phyloP scores from a whole-genome alignment of 768 basidiomycete species.

The Leccinum pellstonianum region DNA sequence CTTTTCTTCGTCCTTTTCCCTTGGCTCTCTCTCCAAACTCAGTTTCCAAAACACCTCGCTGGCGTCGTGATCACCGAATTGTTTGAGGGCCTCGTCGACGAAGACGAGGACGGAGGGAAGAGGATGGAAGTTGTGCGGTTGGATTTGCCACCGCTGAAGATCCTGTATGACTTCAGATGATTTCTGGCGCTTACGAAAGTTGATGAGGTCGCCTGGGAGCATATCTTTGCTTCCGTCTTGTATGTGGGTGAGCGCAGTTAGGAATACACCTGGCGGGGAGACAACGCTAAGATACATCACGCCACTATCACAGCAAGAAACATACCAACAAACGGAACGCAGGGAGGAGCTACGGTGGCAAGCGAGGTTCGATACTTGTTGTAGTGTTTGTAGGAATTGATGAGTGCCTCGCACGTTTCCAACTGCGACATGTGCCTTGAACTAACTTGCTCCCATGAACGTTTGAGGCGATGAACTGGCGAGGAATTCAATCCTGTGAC shows the following conservation, averaged over 20 bases:
- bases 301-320: neutral
- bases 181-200: slow-evolving; percentile 56
- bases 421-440: slow-evolving; percentile 48
- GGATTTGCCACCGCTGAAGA: slow-evolving; percentile 55
- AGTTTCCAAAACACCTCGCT: slow-evolving; percentile 43
- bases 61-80: slow-evolving; percentile 34
- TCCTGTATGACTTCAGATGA: slow-evolving; percentile 56
- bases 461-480: slow-evolving; percentile 60
- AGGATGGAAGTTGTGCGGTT: slow-evolving; percentile 52
- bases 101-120: slow-evolving; percentile 44
- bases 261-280: slow-evolving; percentile 47
- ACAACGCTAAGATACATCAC: slow-evolving; percentile 5
- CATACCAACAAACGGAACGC: slow-evolving; percentile 70
- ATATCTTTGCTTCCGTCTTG: slow-evolving; percentile 59
- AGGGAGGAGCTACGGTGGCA: slow-evolving; percentile 57
- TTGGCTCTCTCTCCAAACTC: slow-evolving; percentile 51
- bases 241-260: slow-evolving; percentile 59
- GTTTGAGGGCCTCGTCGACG: slow-evolving; percentile 40
- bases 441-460: slow-evolving; percentile 61
- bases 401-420: slow-evolving; percentile 52
- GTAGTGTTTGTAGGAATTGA: slow-evolving; percentile 70
- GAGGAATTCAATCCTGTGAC: slow-evolving; percentile 68
- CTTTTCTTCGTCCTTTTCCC: slow-evolving; percentile 53
- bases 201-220: slow-evolving; percentile 48
- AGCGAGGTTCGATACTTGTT: slow-evolving; percentile 57